Conservation (phyloP, 768 basidiomycete species). For the Pleurotus pulmonarius region DNA sequence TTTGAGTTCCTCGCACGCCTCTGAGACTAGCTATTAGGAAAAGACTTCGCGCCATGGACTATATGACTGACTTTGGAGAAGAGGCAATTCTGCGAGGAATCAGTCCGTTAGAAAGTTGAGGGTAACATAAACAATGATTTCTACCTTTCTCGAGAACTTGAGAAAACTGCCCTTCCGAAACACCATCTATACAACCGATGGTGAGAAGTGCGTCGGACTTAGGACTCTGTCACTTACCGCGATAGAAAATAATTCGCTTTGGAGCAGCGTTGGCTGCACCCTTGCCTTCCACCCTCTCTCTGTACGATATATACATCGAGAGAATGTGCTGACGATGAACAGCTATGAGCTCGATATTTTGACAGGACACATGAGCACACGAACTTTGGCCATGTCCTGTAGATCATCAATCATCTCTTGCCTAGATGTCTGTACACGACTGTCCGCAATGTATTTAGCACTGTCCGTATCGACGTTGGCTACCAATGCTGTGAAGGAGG, state of each 20-base stretch:
- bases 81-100: constrained; percentile 44
- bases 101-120: no score
- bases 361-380: not conserved
- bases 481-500: constrained; percentile 79
- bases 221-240: constrained; percentile 38
- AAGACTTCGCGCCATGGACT: no score
- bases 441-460: constrained; percentile 67
- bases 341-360: not conserved
- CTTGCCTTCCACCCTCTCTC: constrained; percentile 49
- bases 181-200: constrained; percentile 37
- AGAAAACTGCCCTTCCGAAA: constrained; percentile 51
- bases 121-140: constrained; percentile 8
- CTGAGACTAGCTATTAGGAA: constrained; percentile 29
- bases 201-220: constrained; percentile 14
- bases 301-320: constrained; percentile 54
- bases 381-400: constrained; percentile 58
- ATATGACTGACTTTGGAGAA: constrained; percentile 46
- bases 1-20: constrained; percentile 53
- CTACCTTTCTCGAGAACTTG: constrained; percentile 55
- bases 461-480: constrained; percentile 74
- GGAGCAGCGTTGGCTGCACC: constrained; percentile 40
- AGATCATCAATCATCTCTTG: constrained; percentile 78
- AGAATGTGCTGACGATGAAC: constrained; percentile 42
- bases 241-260: constrained; percentile 72
- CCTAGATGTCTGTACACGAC: constrained; percentile 62